Evolutionary conservation across 2,329 filamentous ascomycete genomes (phyloP), one percentile per base, ranked within the genome.

Genomic region (Fusarium acutatum): DNA sequence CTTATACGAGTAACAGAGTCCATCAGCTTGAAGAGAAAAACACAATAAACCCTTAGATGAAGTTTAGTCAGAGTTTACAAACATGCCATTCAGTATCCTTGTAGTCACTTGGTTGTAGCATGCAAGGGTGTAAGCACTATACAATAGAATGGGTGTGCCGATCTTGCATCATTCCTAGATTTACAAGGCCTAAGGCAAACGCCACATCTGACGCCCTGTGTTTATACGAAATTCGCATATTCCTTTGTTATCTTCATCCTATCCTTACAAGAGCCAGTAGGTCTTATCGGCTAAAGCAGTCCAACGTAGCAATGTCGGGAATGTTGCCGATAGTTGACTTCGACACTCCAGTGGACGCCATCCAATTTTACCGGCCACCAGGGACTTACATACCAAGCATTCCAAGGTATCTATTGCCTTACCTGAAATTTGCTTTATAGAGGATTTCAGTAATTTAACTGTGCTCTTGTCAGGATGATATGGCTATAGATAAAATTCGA

Each of bases 221-320:
- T 11, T 12, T 30, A 49, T 32, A 49, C 46, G 28, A 49, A 12
- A 12, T n/a, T 17, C 15, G 28, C 46, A 49, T 49, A 3, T 17
- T 13, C 3, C 5, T 15, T 30, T 6, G 9, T 17, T 47, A 30
- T 22, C 13, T 22, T 1, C 1, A 14, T 3, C 5, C 26, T 6
- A 7, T 9, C 4, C 8, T 28, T 6, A 7, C 15, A 24, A 44
- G 12, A 13, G 7, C 41, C n/a, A 26, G 17, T 6, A 18, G 15
- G 2, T 5, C 24, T 24, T 24, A 18, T 43, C 18, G 17, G n/a
- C 15, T 17, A 24, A n/a, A 43, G 41, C 15, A 18, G 18, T 24
- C 10, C n/a, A 18, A 12, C 41, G 15, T 24, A 24, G 41, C 15
- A n/a, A 2, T 12, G 6, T 24, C 2, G n/a, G 17, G 6, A 17